Evolutionary conservation across 306 rosid species (phyloP).

Genomic region (Cyclanthera cordifolia): DNA sequence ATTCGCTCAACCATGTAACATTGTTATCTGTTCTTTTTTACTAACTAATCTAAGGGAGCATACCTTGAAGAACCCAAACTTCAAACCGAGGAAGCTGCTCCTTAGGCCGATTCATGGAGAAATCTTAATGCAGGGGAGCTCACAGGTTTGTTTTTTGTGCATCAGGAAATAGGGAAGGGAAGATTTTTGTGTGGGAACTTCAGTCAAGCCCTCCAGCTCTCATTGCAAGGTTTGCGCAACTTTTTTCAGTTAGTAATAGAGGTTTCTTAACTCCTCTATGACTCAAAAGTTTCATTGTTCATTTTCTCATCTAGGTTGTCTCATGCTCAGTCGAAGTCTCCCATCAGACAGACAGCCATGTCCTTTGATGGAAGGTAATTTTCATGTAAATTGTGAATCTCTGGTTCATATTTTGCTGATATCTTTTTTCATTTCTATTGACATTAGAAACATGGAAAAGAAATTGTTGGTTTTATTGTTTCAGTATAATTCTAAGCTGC

Average conservation of each 20-base stretch:
- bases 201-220: slow-evolving; percentile 88
- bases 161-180: slow-evolving; percentile 85
- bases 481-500: slow-evolving; percentile 80
- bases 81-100: too few relatives aligned
- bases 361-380: slow-evolving; percentile 86
- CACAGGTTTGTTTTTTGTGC: background rate
- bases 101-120: too few relatives aligned
- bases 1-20: too few relatives aligned
- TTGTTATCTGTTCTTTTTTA: background rate
- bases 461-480: slow-evolving; percentile 12
- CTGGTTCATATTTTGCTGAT: background rate
- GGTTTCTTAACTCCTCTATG: background rate
- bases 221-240: slow-evolving; percentile 41
- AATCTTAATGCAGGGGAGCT: background rate
- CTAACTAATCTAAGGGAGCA: too few relatives aligned
- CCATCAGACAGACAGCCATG: slow-evolving; percentile 83
- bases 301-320: slow-evolving; percentile 40
- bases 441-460: background rate
- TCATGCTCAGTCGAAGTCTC: slow-evolving; percentile 76
- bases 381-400: background rate
- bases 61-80: too few relatives aligned
- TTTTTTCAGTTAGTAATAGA: slow-evolving; percentile 2
- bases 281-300: slow-evolving; percentile 3
- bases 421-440: background rate
- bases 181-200: slow-evolving; percentile 83